Conservation (phyloP, 1,284 basidiomycete species). For the Porogramme epimiltina region DNA sequence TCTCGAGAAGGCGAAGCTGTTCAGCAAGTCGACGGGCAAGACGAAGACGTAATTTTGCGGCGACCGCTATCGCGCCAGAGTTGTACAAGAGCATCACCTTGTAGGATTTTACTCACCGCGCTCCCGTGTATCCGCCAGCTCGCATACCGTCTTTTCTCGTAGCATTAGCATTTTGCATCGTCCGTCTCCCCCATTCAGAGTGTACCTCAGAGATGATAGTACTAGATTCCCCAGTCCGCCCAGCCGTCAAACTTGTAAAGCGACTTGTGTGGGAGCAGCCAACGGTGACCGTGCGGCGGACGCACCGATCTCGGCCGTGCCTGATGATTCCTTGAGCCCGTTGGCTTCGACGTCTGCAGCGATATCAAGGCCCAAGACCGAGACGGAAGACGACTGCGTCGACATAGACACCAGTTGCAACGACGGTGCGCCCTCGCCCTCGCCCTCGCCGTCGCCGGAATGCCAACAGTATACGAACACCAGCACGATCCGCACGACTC, state of each 20-base stretch:
- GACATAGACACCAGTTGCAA: conserved; percentile 51
- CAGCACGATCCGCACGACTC: conserved; percentile 31
- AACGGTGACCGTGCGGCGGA: conserved; percentile 28
- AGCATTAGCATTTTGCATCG: neutral
- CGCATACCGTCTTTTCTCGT: neutral
- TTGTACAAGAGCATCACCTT: neutral
- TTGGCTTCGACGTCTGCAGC: conserved; percentile 56
- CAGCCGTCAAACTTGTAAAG: no score
- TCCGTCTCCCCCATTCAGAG: no score
- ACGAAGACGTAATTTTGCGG: conserved; percentile 46
- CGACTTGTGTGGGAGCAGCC: conserved; percentile 60
- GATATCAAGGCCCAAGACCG: conserved; percentile 65
- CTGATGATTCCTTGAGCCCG: conserved; percentile 34
- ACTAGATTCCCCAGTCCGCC: no score
- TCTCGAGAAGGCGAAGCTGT: conserved; percentile 91
- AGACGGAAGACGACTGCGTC: conserved; percentile 63
- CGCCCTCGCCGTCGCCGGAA: no score
- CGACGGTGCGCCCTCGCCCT: conserved; percentile 30
- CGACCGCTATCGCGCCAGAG: neutral
- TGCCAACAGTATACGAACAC: conserved; percentile 39
- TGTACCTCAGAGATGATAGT: no score
- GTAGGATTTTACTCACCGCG: neutral
- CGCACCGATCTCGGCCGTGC: conserved; percentile 32
- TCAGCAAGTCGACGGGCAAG: conserved; percentile 77
- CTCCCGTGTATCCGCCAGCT: neutral